Evolutionary conservation across 108 stramenopile genomes (phyloP), one percentile per base, ranked within the genome.

Genomic region (Skeletonema marinoi): DNA sequence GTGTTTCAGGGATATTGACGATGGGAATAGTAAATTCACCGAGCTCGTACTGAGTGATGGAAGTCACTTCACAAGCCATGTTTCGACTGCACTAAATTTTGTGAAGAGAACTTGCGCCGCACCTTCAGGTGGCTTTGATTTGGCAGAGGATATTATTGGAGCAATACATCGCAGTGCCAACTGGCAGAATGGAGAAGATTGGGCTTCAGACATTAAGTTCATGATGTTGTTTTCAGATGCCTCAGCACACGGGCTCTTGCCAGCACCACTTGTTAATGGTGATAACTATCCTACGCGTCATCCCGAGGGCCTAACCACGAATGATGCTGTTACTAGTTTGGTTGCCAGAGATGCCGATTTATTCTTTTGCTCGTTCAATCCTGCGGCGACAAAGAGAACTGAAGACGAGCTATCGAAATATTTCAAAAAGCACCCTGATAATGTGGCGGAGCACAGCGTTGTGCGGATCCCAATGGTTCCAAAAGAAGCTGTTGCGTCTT

Each of bases 281-380:
- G 88, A 89, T 66, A 62, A 50, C 33, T 86, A 87, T 46, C 16
- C 62, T 44, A 64, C 68, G 38, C 77, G 84, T 12, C 88, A 89
- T 54, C 86, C 88, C 21, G 48, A 17, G 69, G 88, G 86, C 35
- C 62, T 87, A 2, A 85, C 81, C 16, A 41, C 70, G 0, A 65
- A 85, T 32, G 60, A 72, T 59, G 77, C 78, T 54, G 74, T 77
- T 8, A 70, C 65, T 39, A 68, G 60, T 21, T 64, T 86, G 80
- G 41, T 88, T 3, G 11, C 48, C 10, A 85, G 80, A 64, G 86
- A 77, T 29, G 77, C 85, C 36, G 84, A 87, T 60, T 65, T 89
- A 9, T 85, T 89, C 70, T 70, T 87, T 67, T 89, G 88, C 38
- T 89, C 88, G 1, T 89, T 87, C 58, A 82, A 89, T 51, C 88